phyloP scores from a whole-genome alignment of 1,284 basidiomycete species.

The Peniophora sp. region DNA sequence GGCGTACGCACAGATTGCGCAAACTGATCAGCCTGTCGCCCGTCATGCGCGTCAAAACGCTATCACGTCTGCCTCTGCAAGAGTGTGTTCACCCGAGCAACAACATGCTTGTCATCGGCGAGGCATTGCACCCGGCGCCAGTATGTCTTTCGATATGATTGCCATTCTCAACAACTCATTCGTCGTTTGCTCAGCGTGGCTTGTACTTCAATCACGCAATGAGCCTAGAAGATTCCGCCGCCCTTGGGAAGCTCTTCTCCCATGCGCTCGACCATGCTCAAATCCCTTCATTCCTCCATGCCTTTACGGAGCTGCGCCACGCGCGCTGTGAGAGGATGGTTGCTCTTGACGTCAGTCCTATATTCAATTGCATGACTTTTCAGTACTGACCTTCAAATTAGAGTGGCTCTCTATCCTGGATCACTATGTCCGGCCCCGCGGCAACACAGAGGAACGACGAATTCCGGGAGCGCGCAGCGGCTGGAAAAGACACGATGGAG shows the following conservation, averaged over 20 bases:
- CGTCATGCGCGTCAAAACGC: slow-evolving; percentile 5
- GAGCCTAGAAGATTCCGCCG: slow-evolving; percentile 22
- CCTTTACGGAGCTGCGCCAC: slow-evolving; percentile 19
- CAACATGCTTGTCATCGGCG: slow-evolving; percentile 38
- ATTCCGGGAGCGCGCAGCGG: slow-evolving; percentile 22
- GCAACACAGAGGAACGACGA: slow-evolving; percentile 33
- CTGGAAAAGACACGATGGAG: background rate
- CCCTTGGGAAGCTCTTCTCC: slow-evolving; percentile 19
- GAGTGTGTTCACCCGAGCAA: slow-evolving; percentile 47
- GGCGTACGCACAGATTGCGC: no score
- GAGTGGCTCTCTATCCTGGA: no score
- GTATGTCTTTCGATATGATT: slow-evolving; percentile 1
- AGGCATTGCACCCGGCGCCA: slow-evolving; percentile 18
- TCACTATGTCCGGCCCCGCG: slow-evolving; percentile 18
- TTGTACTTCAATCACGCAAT: slow-evolving; percentile 15
- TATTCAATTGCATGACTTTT: slow-evolving; percentile 28
- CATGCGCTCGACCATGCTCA: slow-evolving; percentile 11
- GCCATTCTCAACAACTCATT: background rate
- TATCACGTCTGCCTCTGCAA: slow-evolving; percentile 24
- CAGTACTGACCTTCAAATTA: no score
- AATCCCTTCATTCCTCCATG: slow-evolving; percentile 15
- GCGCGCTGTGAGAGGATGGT: slow-evolving; percentile 25
- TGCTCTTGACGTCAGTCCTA: slow-evolving; percentile 27
- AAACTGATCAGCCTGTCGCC: slow-evolving; percentile 29
- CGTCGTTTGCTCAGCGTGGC: slow-evolving; percentile 13